Conservation (phyloP, 2,329 filamentous ascomycete genomes). For the Aspergillus pseudoviridinutans region DNA sequence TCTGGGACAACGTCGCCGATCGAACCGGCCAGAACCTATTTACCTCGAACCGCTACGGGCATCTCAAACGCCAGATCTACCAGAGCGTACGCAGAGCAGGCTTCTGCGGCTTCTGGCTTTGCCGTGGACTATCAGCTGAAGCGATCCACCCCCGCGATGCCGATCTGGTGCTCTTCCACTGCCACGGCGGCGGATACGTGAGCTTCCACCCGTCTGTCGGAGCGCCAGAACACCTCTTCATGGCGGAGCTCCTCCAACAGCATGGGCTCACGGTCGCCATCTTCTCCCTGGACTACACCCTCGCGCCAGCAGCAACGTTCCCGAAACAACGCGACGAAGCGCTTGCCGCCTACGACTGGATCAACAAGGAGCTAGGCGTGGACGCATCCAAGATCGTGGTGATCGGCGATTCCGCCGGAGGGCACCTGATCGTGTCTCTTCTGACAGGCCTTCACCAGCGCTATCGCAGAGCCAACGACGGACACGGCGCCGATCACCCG, state of each 20-base stretch:
- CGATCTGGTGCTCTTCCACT: conserved; percentile 16
- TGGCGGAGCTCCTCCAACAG: conserved; percentile 14
- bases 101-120: conserved; percentile 13
- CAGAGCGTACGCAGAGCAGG: conserved; percentile 1
- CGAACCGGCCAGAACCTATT: conserved; percentile 2
- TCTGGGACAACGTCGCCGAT: conserved; percentile 5
- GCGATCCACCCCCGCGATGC: conserved; percentile 7
- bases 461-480: not conserved
- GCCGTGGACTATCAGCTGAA: conserved; percentile 6
- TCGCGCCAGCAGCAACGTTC: conserved; percentile 69
- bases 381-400: conserved; percentile 6
- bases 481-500: not conserved
- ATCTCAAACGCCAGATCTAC: conserved; percentile 8
- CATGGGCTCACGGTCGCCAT: conserved; percentile 62
- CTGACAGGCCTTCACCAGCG: conserved; percentile 4
- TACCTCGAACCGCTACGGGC: conserved; percentile 9
- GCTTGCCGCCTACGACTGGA: conserved; percentile 59
- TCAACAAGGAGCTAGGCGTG: conserved; percentile 3
- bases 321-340: conserved; percentile 70
- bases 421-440: conserved; percentile 7
- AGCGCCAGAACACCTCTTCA: conserved; percentile 14
- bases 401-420: conserved; percentile 14
- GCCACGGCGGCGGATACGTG: conserved; percentile 20
- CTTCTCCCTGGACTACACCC: conserved; percentile 74
- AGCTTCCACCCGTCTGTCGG: conserved; percentile 12